A percentile compares a stretch with the other conserved stretches of the same genome.
These are phyloP conservation scores for Citrus australasica DNA, from an alignment of 345 rosid species.

Conservation along the genomic window DNA sequence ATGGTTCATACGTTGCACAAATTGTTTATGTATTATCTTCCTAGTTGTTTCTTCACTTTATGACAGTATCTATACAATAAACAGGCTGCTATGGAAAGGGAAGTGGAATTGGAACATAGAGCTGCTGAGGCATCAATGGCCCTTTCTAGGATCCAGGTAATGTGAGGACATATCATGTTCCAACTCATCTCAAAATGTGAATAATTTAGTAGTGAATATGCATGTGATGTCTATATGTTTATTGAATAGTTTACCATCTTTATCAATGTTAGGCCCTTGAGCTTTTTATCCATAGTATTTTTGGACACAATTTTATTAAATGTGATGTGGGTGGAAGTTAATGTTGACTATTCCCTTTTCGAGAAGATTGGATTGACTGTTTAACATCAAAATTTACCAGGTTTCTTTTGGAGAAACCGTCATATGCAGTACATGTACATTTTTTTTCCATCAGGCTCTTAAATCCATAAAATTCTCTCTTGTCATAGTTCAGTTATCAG, in stretches of 20 bases:
- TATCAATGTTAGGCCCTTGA: background rate
- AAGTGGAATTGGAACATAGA: slow-evolving; percentile 88
- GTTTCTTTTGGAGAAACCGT: background rate
- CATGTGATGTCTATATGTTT: background rate
- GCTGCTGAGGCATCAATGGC: slow-evolving; percentile 94
- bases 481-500: background rate
- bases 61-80: slow-evolving; percentile 17
- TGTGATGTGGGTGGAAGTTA: background rate
- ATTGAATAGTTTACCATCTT: background rate
- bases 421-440: background rate
- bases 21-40: slow-evolving; percentile 2
- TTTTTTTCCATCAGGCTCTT: background rate
- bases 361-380: background rate
- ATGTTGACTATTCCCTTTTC: background rate
- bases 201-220: background rate
- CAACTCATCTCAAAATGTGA: background rate
- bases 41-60: background rate
- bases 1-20: slow-evolving; percentile 47
- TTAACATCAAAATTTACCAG: background rate
- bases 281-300: background rate
- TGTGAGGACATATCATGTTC: slow-evolving; percentile 17
- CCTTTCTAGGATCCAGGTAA: slow-evolving; percentile 94
- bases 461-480: background rate
- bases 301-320: background rate
- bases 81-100: slow-evolving; percentile 98